Conservation (phyloP, 306 rosid species). For the Trifolium pratense region DNA sequence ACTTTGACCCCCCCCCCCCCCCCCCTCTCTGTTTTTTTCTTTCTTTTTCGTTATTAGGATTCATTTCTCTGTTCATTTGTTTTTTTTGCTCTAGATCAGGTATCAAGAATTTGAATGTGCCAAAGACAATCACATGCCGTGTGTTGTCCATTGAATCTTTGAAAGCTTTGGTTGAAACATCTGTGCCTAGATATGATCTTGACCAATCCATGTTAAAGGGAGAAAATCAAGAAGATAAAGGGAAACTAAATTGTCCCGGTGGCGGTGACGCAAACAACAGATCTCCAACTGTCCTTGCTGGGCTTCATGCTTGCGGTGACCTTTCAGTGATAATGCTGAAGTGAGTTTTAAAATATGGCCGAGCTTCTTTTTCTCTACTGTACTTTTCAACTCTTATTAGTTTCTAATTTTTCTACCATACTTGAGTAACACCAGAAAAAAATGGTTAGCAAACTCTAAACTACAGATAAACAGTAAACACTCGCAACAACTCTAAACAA, state of each 20-base stretch:
- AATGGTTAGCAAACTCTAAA: conserved; percentile 10
- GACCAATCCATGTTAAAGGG: conserved; percentile 38
- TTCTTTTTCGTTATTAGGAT: conserved; percentile 1
- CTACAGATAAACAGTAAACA: not conserved
- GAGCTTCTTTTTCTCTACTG: conserved; percentile 12
- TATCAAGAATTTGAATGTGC: conserved; percentile 59
- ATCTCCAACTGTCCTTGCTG: conserved; percentile 75
- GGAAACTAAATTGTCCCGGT: conserved; percentile 37
- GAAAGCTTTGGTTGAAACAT: conserved; percentile 64
- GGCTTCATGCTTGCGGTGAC: conserved; percentile 99
- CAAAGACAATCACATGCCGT: conserved; percentile 78
- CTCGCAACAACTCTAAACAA: not conserved
- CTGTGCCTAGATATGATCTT: conserved; percentile 46
- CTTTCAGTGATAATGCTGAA: conserved; percentile 88
- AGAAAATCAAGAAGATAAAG: conserved; percentile 43
- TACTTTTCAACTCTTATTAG: conserved; percentile 2
- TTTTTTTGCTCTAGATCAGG: conserved; percentile 68
- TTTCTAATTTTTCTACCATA: conserved; percentile 12
- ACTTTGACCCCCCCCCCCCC: conserved; percentile 32
- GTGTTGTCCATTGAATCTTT: conserved; percentile 75
- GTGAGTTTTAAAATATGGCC: conserved; percentile 55
- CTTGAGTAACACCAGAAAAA: not conserved
- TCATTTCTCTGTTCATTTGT: conserved; percentile 35
- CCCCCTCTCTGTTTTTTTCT: not conserved
- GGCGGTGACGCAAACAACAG: conserved; percentile 42